Evolutionary conservation across 768 basidiomycete species (phyloP).

Genomic region (Sistotremastrum niveocremeum): DNA sequence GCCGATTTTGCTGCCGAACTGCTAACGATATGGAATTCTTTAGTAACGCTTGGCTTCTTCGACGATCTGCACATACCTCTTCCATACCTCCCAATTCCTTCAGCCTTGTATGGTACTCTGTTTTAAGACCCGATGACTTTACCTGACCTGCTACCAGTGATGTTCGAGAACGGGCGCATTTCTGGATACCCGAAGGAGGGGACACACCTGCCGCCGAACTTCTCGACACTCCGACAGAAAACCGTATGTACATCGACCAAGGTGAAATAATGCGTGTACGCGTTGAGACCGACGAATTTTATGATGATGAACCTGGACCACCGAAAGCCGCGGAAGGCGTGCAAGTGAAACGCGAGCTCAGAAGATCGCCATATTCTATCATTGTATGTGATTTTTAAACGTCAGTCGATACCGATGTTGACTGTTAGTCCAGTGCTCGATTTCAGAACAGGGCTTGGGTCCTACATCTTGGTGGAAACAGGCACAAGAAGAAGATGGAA

Average conservation of each 20-base stretch:
- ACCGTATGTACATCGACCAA: slow-evolving; percentile 72
- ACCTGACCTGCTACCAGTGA: slow-evolving; percentile 32
- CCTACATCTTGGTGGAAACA: slow-evolving; percentile 66
- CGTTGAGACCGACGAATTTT: slow-evolving; percentile 72
- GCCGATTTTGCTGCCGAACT: neutral
- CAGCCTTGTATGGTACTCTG: slow-evolving; percentile 47
- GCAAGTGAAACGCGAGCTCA: slow-evolving; percentile 33
- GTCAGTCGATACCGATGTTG: neutral
- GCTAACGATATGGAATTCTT: neutral
- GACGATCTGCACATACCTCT: slow-evolving; percentile 84
- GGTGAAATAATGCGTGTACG: slow-evolving; percentile 66
- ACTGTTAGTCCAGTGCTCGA: slow-evolving; percentile 44
- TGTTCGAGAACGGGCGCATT: slow-evolving; percentile 69
- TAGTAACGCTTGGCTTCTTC: slow-evolving; percentile 85
- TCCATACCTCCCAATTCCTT: slow-evolving; percentile 67
- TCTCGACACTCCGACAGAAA: slow-evolving; percentile 49
- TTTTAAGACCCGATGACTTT: neutral
- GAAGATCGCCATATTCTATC: slow-evolving; percentile 53
- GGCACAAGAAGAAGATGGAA: slow-evolving; percentile 27
- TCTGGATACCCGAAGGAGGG: slow-evolving; percentile 50
- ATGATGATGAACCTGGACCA: slow-evolving; percentile 77
- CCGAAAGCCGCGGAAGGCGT: slow-evolving; percentile 65
- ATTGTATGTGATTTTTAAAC: slow-evolving; percentile 31
- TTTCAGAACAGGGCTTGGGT: slow-evolving; percentile 72
- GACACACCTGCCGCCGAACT: slow-evolving; percentile 43